Conservation (phyloP, 2,329 filamentous ascomycete species). For the Claviceps pusilla region DNA sequence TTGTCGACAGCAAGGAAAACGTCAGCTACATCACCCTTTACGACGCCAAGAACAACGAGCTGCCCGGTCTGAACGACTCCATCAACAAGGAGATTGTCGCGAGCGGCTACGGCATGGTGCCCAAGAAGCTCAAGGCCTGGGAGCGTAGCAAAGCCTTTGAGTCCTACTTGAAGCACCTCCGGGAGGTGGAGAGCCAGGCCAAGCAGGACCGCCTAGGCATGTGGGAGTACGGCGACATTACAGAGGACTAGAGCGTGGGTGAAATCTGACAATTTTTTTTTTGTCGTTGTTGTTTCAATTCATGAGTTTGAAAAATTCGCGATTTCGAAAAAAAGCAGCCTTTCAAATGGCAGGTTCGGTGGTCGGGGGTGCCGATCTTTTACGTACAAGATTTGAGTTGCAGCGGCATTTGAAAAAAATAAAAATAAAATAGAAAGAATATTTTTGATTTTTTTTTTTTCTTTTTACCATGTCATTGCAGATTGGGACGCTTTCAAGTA, state of each 20-base stretch:
- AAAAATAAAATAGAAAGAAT: neutral
- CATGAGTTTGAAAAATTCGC: too few relatives aligned
- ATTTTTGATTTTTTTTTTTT: neutral
- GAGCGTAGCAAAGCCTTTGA: slow-evolving; percentile 58
- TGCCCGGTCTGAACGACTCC: slow-evolving; percentile 52
- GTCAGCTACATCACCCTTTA: slow-evolving; percentile 77
- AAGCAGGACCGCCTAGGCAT: slow-evolving; percentile 72
- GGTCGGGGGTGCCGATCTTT: neutral
- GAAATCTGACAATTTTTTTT: neutral
- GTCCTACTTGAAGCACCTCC: slow-evolving; percentile 56
- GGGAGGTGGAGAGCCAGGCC: slow-evolving; percentile 59
- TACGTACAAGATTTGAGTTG: neutral
- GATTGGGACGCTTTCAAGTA: neutral
- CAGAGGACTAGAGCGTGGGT: slow-evolving; percentile 53
- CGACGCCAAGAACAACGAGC: slow-evolving; percentile 50
- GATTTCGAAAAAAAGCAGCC: too few relatives aligned
- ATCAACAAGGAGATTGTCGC: slow-evolving; percentile 78
- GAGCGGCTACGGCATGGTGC: slow-evolving; percentile 79
- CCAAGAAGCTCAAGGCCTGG: slow-evolving; percentile 81
- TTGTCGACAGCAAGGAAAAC: slow-evolving; percentile 62
- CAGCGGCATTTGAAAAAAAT: neutral
- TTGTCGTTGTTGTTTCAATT: neutral
- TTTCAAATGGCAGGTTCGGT: too few relatives aligned
- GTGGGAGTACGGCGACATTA: slow-evolving; percentile 98
- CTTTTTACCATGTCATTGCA: neutral